A percentile compares a stretch with the other conserved stretches of the same genome.
These are phyloP conservation scores for Saccharomyces hybrid DNA, from an alignment of 1,139 yeast genomes.

Conservation along the genomic window DNA sequence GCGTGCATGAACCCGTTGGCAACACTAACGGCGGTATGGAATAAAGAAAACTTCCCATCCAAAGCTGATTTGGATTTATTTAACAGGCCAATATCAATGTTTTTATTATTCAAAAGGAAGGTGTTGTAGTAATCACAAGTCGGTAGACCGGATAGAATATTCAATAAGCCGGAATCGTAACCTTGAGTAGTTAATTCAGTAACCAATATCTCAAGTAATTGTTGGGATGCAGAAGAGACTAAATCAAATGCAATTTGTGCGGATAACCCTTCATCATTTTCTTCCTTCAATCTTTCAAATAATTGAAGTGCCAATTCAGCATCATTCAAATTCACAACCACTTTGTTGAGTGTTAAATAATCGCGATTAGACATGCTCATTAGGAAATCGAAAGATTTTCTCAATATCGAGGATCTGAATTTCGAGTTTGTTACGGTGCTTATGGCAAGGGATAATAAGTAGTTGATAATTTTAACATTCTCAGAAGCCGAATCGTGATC, in stretches of 20 bases:
- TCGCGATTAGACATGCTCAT: conserved; percentile 57
- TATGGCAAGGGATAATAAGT: conserved; percentile 70
- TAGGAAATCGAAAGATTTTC: conserved; percentile 53
- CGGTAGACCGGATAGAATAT: conserved; percentile 84
- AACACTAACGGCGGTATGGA: conserved; percentile 93
- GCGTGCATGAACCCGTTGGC: conserved; percentile 93
- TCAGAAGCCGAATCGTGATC: conserved; percentile 39
- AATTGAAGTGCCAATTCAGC: conserved; percentile 57
- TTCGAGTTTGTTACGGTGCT: conserved; percentile 54
- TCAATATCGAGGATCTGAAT: conserved; percentile 60
- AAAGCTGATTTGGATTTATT: conserved; percentile 73
- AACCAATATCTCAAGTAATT: conserved; percentile 60
- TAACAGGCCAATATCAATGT: conserved; percentile 75
- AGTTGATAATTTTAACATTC: conserved; percentile 54
- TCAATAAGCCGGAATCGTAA: conserved; percentile 47
- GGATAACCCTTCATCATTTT: conserved; percentile 45
- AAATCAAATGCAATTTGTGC: conserved; percentile 94
- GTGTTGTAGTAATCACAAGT: conserved; percentile 90
- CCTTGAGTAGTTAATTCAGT: conserved; percentile 39
- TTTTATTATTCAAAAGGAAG: conserved; percentile 76
- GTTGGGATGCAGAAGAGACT: conserved; percentile 90
- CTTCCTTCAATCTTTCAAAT: conserved; percentile 47
- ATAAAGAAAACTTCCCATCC: conserved; percentile 88
- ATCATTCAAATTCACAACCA: conserved; percentile 83
- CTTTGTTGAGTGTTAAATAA: conserved; percentile 74